Evolutionary conservation across 1,139 yeast genomes (phyloP), one percentile per base, ranked within the genome.

Genomic region (Trichomonascaceae sp.): DNA sequence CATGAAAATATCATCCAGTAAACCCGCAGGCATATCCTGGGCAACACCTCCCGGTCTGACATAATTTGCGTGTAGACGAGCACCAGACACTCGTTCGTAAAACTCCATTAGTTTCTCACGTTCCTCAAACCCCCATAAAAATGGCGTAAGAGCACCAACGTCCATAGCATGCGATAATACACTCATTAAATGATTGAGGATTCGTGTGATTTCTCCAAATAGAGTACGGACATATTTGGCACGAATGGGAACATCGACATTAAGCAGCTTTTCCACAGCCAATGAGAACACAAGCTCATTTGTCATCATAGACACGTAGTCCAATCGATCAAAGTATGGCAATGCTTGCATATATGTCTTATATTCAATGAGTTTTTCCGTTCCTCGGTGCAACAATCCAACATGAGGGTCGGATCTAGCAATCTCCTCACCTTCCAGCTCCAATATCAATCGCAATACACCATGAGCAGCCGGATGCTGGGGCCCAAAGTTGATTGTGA

Each of bases 401-500:
- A 87, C 87, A 70, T 87, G 96, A 51, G 96, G 96, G 70, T 87
- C 96, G 7, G 93, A 80, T 65, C 96, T 80, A 55, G 87, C 82
- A 64, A 88, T 85, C 71, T 88, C 96, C 72, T 87, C 96, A 62
- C 96, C 96, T 66, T 86, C 87, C 61, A 88, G 78, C 74, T 87
- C 96, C 66, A 87, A 77, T 72, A 87, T 87, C 71, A 87, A 78
- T 68, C 96, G 81, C 75, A 87, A 78, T 74, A 87, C 96, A 61
- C 96, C 96, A 75, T 87, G 96, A 49, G 96, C 96, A 58, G 96
- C 96, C 36, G 96, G 96, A 76, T 87, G 96, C 74, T 87, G 96
- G 47, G 96, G 96, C 44, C 96, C 96, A 67, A 88, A 88, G 74
- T 87, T 88, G 69, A 88, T 83, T 52, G 96, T 87, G 74, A 87